Base-by-base conservation (phyloP, 2,329 filamentous ascomycete genomes). In the Delphinella strobiligena region DNA sequence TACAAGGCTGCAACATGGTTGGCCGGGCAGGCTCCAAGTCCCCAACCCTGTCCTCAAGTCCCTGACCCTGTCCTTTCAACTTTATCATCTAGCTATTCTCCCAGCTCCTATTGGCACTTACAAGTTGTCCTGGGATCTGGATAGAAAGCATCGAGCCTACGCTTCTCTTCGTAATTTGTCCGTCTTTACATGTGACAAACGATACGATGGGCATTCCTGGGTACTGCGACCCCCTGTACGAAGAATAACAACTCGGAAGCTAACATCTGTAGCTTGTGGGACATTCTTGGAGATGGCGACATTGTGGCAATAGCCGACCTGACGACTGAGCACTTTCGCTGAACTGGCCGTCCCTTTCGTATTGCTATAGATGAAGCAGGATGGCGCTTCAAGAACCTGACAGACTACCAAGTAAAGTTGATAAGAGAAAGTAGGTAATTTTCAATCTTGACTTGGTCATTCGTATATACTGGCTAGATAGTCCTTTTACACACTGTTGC, bases 351-450 rank as follows among this genome's bases (percentile, higher is more conserved):
- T 16, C 59, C 62, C 5, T 49, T 66, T 1, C 46, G 59, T 8
- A 59, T 67, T 19, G 63, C 63, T 10, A 54, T 67, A 1, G 64
- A 67, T 34, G 61, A 65, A 45, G 60, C 62, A 4, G 57, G 60
- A 19, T 67, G 61, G 62, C 51, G 61, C 1, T 67, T 65, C 50
- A 59, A 59, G 41, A 67, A 66, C 40, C 42, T 67, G 4, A 61
- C 54, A 1, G 15, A 40, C 11, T 44, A 52, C 4, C 52, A 61
- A 40, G 58, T 61, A 1, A 45, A 48, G 5, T 44, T 42, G 3
- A 66, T 66, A 11, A 54, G 57, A 3, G 46, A 62, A 35, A 55
- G 52, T 59, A 41, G 22, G 50, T 42, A 15, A 30, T 30, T 31
- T 2, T 31, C 14, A 7, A n/a, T 12, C 30, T 34, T 27, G 19